Conservation (phyloP, 768 basidiomycete species). For the Amanita inopinata region DNA sequence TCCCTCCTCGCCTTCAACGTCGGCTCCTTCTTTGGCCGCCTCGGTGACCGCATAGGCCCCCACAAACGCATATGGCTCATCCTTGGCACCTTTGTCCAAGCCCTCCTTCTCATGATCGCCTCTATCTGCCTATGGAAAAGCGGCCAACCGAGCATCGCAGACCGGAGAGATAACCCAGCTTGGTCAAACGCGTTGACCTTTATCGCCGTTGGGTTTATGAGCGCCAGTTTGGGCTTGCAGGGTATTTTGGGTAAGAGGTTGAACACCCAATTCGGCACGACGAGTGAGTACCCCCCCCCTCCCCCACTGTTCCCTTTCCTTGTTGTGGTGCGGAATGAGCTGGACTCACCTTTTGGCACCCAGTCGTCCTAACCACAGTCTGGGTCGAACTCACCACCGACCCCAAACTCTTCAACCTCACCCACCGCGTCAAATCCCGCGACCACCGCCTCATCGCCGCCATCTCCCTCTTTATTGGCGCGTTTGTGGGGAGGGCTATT, state of each 20-base stretch:
- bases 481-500: slow-evolving; percentile 38
- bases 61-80: slow-evolving; percentile 71
- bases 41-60: slow-evolving; percentile 76
- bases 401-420: slow-evolving; percentile 42
- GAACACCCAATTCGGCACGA: slow-evolving; percentile 72
- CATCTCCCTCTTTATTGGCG: slow-evolving; percentile 42
- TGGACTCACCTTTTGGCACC: not conserved
- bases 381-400: slow-evolving; percentile 65
- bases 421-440: slow-evolving; percentile 26
- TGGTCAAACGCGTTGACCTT: slow-evolving; percentile 65
- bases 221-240: slow-evolving; percentile 75
- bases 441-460: slow-evolving; percentile 48
- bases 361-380: slow-evolving; percentile 52
- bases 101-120: slow-evolving; percentile 64
- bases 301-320: not conserved
- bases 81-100: slow-evolving; percentile 62
- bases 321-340: not conserved
- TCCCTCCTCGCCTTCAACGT: slow-evolving; percentile 70
- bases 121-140: slow-evolving; percentile 68
- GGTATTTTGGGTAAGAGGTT: slow-evolving; percentile 78
- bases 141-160: slow-evolving; percentile 43
- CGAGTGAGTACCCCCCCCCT: slow-evolving; percentile 42
- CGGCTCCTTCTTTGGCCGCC: slow-evolving; percentile 70
- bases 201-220: slow-evolving; percentile 70
- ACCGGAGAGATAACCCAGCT: slow-evolving; percentile 47